These are phyloP conservation scores for Hemileccinum rubropunctum DNA, from an alignment of 768 basidiomycete genomes.

Conservation along the genomic window DNA sequence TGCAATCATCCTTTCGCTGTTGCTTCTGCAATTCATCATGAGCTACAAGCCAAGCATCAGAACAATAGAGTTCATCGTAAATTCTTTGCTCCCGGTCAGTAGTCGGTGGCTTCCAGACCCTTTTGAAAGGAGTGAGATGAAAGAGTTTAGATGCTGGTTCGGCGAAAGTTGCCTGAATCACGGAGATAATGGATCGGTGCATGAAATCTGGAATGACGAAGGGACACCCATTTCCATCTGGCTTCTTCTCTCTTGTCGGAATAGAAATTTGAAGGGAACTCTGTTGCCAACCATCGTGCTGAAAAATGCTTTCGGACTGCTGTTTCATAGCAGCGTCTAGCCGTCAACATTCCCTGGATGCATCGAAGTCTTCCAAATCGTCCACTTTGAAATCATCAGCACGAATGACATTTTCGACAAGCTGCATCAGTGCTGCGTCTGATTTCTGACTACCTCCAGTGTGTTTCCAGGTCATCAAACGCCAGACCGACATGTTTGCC, in stretches of 20 bases:
- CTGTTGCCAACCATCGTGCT: not conserved
- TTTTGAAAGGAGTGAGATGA: conserved; percentile 23
- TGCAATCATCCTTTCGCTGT: conserved; percentile 6
- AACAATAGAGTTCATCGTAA: conserved; percentile 24
- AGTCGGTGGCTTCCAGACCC: conserved; percentile 5
- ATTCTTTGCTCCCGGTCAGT: conserved; percentile 5
- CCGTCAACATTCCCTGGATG: not conserved
- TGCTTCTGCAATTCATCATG: conserved; percentile 21
- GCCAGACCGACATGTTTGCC: conserved; percentile 4
- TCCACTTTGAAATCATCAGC: not conserved
- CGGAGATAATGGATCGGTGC: conserved; percentile 17
- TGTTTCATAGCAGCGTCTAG: not conserved
- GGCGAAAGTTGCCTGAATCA: conserved; percentile 7
- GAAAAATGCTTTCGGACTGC: not conserved
- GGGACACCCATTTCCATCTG: not conserved
- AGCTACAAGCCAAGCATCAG: conserved; percentile 17
- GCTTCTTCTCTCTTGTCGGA: not conserved
- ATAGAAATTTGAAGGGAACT: not conserved
- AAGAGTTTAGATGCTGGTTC: conserved; percentile 8
- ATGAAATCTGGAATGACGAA: not conserved
- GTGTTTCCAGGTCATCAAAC: conserved; percentile 1
- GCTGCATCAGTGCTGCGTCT: not conserved
- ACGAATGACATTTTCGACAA: not conserved
- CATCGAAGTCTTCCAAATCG: conserved; percentile 1
- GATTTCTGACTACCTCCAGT: not conserved